Conservation (phyloP, 2,329 filamentous ascomycete species). For the Sclerotinia sclerotiorum region DNA sequence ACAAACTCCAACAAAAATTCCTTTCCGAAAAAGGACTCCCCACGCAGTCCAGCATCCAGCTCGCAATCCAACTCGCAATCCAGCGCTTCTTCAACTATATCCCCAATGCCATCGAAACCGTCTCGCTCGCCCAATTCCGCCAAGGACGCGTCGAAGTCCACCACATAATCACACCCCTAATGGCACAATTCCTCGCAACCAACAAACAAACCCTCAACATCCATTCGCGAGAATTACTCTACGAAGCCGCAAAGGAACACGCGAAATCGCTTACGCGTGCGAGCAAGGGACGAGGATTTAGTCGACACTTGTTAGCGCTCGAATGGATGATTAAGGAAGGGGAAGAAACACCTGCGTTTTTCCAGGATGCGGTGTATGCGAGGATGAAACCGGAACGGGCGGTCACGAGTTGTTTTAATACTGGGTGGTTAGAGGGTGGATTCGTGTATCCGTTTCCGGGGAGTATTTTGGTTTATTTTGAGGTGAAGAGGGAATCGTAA, state of each 20-base stretch:
- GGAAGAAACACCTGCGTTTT: neutral
- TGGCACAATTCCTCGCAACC: neutral
- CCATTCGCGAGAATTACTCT: neutral
- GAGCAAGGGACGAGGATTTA: neutral
- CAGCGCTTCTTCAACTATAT: conserved; percentile 4
- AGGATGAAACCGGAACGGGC: neutral
- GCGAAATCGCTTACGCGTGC: neutral
- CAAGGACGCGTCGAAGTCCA: neutral
- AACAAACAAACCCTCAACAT: neutral
- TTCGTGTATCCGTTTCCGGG: neutral
- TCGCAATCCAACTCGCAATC: conserved; percentile 6
- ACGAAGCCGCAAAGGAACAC: neutral
- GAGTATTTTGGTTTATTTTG: neutral
- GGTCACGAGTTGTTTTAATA: neutral
- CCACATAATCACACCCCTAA: neutral
- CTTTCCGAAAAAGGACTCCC: neutral
- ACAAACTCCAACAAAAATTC: neutral
- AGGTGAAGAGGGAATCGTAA: neutral
- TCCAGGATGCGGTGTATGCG: neutral
- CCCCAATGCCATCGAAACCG: conserved; percentile 47
- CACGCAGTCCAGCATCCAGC: neutral
- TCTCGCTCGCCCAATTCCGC: neutral
- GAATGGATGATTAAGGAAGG: neutral
- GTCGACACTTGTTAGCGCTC: neutral
- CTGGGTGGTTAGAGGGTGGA: neutral